phyloP scores from a whole-genome alignment of 2,329 filamentous ascomycete genomes.

The Fusarium clavum region DNA sequence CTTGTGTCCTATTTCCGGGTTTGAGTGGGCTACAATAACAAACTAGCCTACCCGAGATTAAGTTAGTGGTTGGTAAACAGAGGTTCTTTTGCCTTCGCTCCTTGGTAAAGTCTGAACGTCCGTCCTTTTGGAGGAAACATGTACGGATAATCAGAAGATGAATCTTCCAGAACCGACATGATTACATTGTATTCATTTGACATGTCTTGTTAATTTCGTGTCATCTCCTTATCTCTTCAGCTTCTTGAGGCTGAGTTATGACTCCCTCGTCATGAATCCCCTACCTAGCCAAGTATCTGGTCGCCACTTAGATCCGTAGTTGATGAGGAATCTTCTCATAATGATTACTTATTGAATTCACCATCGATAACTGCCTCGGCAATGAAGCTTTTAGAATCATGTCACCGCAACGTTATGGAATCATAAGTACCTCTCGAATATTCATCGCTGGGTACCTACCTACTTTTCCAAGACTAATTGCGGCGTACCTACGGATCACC shows the following conservation, averaged over 20 bases:
- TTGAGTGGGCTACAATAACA: slow-evolving; percentile 24
- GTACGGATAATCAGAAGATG: not conserved
- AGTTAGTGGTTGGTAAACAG: slow-evolving; percentile 24
- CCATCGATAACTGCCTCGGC: slow-evolving; percentile 8
- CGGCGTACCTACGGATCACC: slow-evolving; percentile 26
- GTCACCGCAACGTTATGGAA: slow-evolving; percentile 12
- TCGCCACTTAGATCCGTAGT: slow-evolving; percentile 15
- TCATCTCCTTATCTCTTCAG: not conserved
- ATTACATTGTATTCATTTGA: slow-evolving; percentile 8
- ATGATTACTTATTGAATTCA: slow-evolving; percentile 31
- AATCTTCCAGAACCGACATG: slow-evolving; percentile 17
- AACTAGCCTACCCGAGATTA: slow-evolving; percentile 29
- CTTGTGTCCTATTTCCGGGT: slow-evolving; percentile 25
- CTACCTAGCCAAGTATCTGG: slow-evolving; percentile 1
- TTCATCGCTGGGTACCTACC: not conserved
- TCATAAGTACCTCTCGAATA: slow-evolving; percentile 3
- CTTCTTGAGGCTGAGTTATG: slow-evolving; percentile 14
- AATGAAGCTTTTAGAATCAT: slow-evolving; percentile 4
- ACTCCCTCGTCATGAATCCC: not conserved
- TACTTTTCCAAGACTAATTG: slow-evolving; percentile 3
- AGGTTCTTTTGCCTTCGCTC: slow-evolving; percentile 27
- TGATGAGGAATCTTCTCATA: slow-evolving; percentile 30
- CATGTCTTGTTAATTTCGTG: slow-evolving; percentile 8
- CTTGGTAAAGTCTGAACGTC: not conserved
- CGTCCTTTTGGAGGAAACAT: slow-evolving; percentile 2